Percentiles rank a stretch among this genome's conserved stretches.
Evolutionary conservation across 805 yeast species (phyloP).

Genomic region (Starmerella scarabaei): DNA sequence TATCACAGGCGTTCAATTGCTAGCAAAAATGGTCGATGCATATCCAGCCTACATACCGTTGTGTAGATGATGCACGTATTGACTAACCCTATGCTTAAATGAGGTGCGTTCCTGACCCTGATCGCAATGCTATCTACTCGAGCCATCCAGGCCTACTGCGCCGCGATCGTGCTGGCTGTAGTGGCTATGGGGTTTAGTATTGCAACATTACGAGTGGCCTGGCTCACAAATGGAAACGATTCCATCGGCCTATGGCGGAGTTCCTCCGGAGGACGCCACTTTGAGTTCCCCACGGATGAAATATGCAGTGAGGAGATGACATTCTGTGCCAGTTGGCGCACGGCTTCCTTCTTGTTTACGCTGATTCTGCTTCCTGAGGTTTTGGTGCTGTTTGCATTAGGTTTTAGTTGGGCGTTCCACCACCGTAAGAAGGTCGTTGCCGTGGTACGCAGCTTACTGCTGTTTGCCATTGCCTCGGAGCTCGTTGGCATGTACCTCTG

Average conservation of each 20-base stretch:
- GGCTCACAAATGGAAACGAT: slow-evolving; percentile 16
- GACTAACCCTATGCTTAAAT: no score
- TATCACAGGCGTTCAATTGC: no score
- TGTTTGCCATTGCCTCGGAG: slow-evolving; percentile 19
- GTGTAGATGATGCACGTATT: no score
- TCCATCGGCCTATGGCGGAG: slow-evolving; percentile 12
- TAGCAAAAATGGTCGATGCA: no score
- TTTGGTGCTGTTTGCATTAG: slow-evolving; percentile 12
- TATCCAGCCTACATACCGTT: no score
- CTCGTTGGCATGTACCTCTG: slow-evolving; percentile 17
- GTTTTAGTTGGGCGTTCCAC: slow-evolving; percentile 17
- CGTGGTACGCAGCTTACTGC: slow-evolving; percentile 11
- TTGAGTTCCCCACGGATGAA: slow-evolving; percentile 19
- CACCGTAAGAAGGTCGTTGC: slow-evolving; percentile 19
- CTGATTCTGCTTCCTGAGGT: slow-evolving; percentile 21
- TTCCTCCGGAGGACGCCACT: slow-evolving; percentile 4
- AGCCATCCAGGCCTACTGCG: slow-evolving; percentile 14
- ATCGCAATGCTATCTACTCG: not conserved
- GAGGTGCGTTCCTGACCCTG: no score
- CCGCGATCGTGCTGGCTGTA: slow-evolving; percentile 9
- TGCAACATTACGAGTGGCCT: slow-evolving; percentile 11
- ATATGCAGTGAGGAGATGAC: slow-evolving; percentile 15
- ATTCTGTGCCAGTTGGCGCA: slow-evolving; percentile 25
- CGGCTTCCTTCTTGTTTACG: slow-evolving; percentile 22
- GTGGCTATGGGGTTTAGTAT: slow-evolving; percentile 5